Base-by-base conservation (phyloP, 345 rosid genomes). In the Limnanthes douglasii region DNA sequence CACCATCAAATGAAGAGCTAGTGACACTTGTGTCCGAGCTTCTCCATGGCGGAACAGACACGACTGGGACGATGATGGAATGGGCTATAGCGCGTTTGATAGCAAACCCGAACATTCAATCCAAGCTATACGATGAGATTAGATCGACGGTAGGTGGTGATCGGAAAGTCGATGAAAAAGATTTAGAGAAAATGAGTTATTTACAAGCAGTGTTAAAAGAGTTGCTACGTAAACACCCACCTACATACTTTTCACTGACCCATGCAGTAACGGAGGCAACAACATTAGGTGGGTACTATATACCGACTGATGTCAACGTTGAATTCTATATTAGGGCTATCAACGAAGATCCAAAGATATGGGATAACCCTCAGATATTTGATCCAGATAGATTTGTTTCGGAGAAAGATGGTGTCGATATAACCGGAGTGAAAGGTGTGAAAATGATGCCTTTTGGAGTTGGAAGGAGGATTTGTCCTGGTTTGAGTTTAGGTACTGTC, bases 81-180 rank as follows among this genome's bases (percentile, higher is more conserved):
- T 88, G 97, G 97, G 95, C 90, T 1, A 72, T 79, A 0, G 97
- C 86, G 4, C 69, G 68, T 65, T 54, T 88, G 8, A 79, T 83
- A 1, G 60, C 50, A 1, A 88, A 88, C 46, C 95, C 84, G 0
- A 27, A 62, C 9, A 41, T 76, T 26, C 97, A 88, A 20, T 20
- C 45, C 11, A 76, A 76, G 5, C 61, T 79, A 1, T 72, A 65
- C 46, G 58, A 69, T 6, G 95, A 88, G 57, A 74, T 88, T 3
- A 46, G 35, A 40, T 18, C 41, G 7, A 53, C 56, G 2, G 84
- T 50, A 0, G 95, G 90, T 1, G 49, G 64, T 11, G 62, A 64
- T 32, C 75, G 66, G 24, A 0, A 0, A 1, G 64, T 83, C 8
- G 68, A 60, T 15, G 95, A 88, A 57, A 62, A 24, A 5, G 90